These are phyloP conservation scores for Carex pumila DNA, from an alignment of 176 grass and related monocot species.

Conservation along the genomic window DNA sequence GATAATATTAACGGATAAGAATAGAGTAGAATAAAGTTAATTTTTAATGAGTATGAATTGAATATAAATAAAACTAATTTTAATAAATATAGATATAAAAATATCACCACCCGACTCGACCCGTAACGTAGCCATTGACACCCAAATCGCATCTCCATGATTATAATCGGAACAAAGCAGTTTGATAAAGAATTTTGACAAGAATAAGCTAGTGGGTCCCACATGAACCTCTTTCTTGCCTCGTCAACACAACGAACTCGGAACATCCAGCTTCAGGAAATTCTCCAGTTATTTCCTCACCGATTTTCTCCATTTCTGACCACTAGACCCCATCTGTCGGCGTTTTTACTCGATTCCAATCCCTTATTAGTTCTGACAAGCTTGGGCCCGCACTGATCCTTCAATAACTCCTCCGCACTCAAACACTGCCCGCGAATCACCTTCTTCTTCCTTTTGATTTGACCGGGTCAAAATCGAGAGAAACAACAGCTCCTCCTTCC, in stretches of 20 bases:
- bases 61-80: too few relatives aligned
- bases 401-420: not conserved
- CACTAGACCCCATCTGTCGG: too few relatives aligned
- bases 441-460: not conserved
- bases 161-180: not conserved
- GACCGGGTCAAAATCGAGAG: not conserved
- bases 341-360: not conserved
- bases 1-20: too few relatives aligned
- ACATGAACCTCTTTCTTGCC: not conserved
- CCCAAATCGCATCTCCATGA: not conserved
- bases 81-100: too few relatives aligned
- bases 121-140: too few relatives aligned
- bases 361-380: not conserved
- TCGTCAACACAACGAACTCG: not conserved
- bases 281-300: too few relatives aligned
- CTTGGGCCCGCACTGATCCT: not conserved
- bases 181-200: not conserved
- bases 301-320: too few relatives aligned
- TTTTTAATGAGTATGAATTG: too few relatives aligned
- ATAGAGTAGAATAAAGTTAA: too few relatives aligned
- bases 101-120: too few relatives aligned
- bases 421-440: not conserved
- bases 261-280: not conserved
- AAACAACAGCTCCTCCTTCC: not conserved
- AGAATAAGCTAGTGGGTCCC: not conserved